Conservation (phyloP, 148 eudicot species). For the Rhododendron williamsianum region DNA sequence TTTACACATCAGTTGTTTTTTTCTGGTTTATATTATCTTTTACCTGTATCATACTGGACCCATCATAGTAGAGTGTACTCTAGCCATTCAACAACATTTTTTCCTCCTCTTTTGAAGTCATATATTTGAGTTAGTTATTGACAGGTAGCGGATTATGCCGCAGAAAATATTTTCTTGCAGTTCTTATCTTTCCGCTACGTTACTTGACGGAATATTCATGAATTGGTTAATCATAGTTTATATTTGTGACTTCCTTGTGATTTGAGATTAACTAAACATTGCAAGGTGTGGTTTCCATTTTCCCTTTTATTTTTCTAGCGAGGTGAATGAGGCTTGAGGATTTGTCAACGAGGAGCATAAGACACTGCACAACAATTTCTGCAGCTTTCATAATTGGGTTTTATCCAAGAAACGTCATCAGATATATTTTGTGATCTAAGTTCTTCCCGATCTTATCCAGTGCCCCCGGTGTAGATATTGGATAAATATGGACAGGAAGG, state of each 20-base stretch:
- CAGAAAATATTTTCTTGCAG: neutral
- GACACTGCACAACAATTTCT: neutral
- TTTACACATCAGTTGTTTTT: neutral
- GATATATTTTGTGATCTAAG: conserved; percentile 14
- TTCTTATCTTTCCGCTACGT: neutral
- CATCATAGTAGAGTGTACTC: neutral
- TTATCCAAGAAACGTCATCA: conserved; percentile 19
- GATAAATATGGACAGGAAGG: conserved; percentile 59
- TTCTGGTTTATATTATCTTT: neutral
- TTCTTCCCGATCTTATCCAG: neutral
- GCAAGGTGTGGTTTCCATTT: neutral
- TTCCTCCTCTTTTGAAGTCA: neutral
- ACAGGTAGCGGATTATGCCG: neutral
- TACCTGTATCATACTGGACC: neutral
- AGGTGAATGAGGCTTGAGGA: conserved; percentile 22
- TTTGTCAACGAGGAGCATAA: conserved; percentile 8
- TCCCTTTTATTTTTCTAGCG: neutral
- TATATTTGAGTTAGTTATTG: neutral
- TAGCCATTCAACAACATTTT: neutral
- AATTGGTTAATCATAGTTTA: neutral
- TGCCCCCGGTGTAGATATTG: neutral
- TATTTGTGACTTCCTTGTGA: neutral
- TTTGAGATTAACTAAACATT: neutral
- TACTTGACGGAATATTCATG: neutral
- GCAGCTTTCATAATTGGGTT: conserved; percentile 13